phyloP scores from a whole-genome alignment of 164 flowering plant species.

The Dillenia turbinata region DNA sequence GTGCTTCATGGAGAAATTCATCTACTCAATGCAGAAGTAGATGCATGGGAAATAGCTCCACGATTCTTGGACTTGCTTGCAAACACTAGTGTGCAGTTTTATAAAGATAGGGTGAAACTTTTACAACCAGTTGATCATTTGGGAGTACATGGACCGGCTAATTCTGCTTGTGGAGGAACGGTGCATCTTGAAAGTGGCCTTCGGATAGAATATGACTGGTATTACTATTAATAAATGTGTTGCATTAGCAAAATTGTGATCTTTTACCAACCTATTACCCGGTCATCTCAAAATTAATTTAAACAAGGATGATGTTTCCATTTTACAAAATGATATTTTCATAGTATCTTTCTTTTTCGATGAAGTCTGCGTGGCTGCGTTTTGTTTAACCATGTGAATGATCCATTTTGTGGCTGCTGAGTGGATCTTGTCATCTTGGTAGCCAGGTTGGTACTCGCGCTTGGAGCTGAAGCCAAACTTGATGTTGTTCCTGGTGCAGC shows the following conservation, averaged over 20 bases:
- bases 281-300: too few species aligned
- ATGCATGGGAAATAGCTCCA: conserved; percentile 98
- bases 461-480: conserved; percentile 93
- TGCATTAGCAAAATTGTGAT: background rate
- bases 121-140: conserved; percentile 61
- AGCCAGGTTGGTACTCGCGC: conserved; percentile 99
- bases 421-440: conserved; percentile 40
- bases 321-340: too few species aligned
- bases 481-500: conserved; percentile 88
- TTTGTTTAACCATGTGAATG: background rate
- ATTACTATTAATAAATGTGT: conserved; percentile 16
- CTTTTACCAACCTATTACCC: background rate
- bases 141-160: conserved; percentile 31
- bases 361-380: background rate
- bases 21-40: conserved; percentile 70
- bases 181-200: conserved; percentile 90
- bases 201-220: conserved; percentile 95
- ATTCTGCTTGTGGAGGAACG: conserved; percentile 51
- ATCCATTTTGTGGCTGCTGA: background rate
- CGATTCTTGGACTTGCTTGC: conserved; percentile 79
- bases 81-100: conserved; percentile 67
- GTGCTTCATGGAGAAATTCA: background rate
- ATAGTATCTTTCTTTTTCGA: too few species aligned
- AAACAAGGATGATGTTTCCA: too few species aligned
- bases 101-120: conserved; percentile 68